Base-by-base conservation (phyloP, 2,329 filamentous ascomycete genomes). In the Botryotinia narcissicola region DNA sequence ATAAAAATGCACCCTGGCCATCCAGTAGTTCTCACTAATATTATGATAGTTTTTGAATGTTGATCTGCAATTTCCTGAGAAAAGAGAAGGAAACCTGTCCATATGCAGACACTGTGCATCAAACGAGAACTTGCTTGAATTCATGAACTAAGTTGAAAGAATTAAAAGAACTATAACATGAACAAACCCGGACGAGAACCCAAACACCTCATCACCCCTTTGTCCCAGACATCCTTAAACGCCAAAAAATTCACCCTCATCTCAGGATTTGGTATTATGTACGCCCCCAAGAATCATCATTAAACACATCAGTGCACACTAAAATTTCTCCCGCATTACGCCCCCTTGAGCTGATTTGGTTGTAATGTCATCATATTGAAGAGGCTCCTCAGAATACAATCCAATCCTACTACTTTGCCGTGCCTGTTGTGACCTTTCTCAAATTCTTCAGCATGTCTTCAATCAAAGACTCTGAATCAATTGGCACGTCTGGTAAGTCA, bases 361-460 rank as follows among this genome's bases (percentile, higher is more conserved):
- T 69, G 40, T n/a, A 32, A 57, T 61, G 42, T 61, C 46, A 59
- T 40, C n/a, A 64, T 51, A 32, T 54, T 32, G 14, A 40, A 57
- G 51, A 18, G 29, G 46, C 40, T 48, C 54, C 63, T 51, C 29
- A 12, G n/a, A 37, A 61, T 46, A 18, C 40, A 57, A 59, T 42
- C 25, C 40, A 57, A 59, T 42, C 32, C 42, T 42, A 25, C 46
- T 59, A 69, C 35, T 68, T 61, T 3, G 54, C 25, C 14, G 16
- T 61, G 42, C 40, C 48, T 22, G 51, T 69, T 44, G 71, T 68
- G 46, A 73, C 71, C 68, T 84, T 82, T 60, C 84, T 83, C 22
- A 89, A 80, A 75, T 87, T 87, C 61, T 80, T 78, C 83, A 89
- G 85, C 83, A 89, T 85, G 75, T 84, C 84, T 78, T 88, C 86